A percentile compares a stretch with the other conserved stretches of the same genome.
Evolutionary conservation across 2,329 filamentous ascomycete genomes (phyloP).

Genomic region (Dactylellina parvicollis): DNA sequence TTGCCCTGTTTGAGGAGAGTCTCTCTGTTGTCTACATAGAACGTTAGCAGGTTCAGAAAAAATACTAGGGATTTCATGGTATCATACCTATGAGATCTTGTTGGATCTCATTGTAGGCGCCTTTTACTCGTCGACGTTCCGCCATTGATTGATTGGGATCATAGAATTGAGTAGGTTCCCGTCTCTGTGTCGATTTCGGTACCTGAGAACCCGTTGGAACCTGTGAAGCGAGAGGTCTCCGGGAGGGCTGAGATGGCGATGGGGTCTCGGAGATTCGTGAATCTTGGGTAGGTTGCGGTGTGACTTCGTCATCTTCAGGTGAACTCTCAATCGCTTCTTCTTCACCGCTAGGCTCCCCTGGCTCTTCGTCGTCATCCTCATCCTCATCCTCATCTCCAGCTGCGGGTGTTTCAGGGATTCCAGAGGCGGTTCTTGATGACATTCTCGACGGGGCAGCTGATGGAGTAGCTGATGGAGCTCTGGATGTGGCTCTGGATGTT

Average conservation of each 20-base stretch:
- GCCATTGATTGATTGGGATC: conserved; percentile 51
- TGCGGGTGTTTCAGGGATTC: conserved; percentile 27
- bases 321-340: conserved; percentile 4
- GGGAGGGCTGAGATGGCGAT: conserved; percentile 8
- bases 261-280: conserved; percentile 34
- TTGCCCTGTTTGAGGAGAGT: conserved; percentile 35
- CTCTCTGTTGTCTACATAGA: conserved; percentile 28
- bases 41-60: neutral
- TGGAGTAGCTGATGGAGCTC: conserved; percentile 11
- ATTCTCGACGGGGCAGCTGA: conserved; percentile 12
- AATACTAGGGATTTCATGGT: neutral
- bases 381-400: conserved; percentile 11
- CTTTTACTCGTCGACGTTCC: conserved; percentile 45
- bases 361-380: neutral
- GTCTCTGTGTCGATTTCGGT: conserved; percentile 20
- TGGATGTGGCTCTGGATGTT: neutral
- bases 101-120: conserved; percentile 35
- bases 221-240: conserved; percentile 11
- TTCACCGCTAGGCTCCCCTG: neutral
- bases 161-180: conserved; percentile 27
- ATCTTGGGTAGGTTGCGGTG: conserved; percentile 9
- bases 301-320: conserved; percentile 4
- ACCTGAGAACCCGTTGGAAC: conserved; percentile 10
- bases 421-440: conserved; percentile 24
- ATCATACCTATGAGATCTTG: conserved; percentile 38